phyloP scores from a whole-genome alignment of 306 rosid genomes.

The Citrullus colocynthis region DNA sequence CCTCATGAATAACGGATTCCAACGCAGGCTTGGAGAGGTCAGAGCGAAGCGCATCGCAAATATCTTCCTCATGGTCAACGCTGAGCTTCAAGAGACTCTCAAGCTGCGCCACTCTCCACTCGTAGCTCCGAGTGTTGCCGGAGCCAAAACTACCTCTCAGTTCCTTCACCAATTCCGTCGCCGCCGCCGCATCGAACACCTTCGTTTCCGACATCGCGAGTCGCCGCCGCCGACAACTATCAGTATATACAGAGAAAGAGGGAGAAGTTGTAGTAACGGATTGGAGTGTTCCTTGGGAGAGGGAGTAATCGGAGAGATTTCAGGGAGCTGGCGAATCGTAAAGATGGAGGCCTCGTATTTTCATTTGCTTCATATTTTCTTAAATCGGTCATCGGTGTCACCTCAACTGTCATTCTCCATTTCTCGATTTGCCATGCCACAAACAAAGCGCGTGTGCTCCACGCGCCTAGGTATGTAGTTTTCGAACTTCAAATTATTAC shows the following conservation, averaged over 20 bases:
- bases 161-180: slow-evolving; percentile 11
- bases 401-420: neutral
- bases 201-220: neutral
- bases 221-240: neutral
- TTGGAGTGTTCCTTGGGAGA: neutral
- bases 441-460: neutral
- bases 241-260: neutral
- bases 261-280: neutral
- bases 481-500: too few relatives aligned
- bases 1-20: slow-evolving; percentile 59
- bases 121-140: slow-evolving; percentile 25
- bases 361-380: neutral
- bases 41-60: slow-evolving; percentile 30
- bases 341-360: neutral
- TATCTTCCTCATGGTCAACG: slow-evolving; percentile 21
- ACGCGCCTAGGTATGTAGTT: neutral
- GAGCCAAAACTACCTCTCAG: slow-evolving; percentile 10
- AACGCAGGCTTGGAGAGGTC: slow-evolving; percentile 54
- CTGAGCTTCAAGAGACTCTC: slow-evolving; percentile 9
- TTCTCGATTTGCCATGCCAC: neutral
- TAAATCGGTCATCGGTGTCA: neutral
- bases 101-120: slow-evolving; percentile 35
- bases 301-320: neutral
- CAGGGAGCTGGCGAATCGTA: neutral
- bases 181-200: slow-evolving; percentile 17